phyloP scores from a whole-genome alignment of 169 alveolate genomes.

The Plasmodium vivax region DNA sequence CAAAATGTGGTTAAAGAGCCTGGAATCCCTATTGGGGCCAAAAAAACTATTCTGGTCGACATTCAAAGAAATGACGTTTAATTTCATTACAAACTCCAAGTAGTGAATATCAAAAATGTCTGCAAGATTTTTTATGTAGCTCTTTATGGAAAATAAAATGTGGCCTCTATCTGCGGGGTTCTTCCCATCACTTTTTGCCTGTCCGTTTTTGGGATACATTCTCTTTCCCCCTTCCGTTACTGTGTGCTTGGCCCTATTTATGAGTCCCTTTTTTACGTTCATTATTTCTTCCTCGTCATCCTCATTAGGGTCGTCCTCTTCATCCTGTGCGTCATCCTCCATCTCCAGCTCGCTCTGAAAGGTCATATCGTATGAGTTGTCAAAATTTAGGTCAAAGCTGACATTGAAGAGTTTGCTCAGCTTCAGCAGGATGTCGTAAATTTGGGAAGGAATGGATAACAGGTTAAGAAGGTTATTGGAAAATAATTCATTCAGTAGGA shows the following conservation, averaged over 20 bases:
- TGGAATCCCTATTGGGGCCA: constrained; percentile 58
- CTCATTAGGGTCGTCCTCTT: constrained; percentile 3
- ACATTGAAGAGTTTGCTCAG: constrained; percentile 49
- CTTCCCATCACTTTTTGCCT: background rate
- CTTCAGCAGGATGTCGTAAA: constrained; percentile 44
- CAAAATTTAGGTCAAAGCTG: constrained; percentile 63
- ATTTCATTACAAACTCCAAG: constrained; percentile 58
- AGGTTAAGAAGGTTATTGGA: constrained; percentile 62
- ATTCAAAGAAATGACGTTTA: constrained; percentile 72
- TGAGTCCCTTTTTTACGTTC: constrained; percentile 17
- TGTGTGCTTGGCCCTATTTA: background rate
- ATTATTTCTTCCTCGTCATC: constrained; percentile 37
- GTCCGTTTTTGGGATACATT: background rate
- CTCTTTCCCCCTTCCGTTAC: background rate
- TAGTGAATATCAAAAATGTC: constrained; percentile 55
- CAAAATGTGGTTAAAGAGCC: constrained; percentile 43
- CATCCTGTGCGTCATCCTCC: background rate
- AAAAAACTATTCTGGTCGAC: constrained; percentile 47
- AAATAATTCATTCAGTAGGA: constrained; percentile 65
- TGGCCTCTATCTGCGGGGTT: constrained; percentile 41
- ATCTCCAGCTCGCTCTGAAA: constrained; percentile 10
- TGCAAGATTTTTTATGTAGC: constrained; percentile 49
- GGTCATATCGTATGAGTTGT: constrained; percentile 30
- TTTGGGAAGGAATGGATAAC: constrained; percentile 67
- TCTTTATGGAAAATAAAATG: constrained; percentile 45